Percentiles rank a stretch among this genome's conserved stretches.
Evolutionary conservation across 805 yeast species (phyloP).

Genomic region (Kuraishia borneana): DNA sequence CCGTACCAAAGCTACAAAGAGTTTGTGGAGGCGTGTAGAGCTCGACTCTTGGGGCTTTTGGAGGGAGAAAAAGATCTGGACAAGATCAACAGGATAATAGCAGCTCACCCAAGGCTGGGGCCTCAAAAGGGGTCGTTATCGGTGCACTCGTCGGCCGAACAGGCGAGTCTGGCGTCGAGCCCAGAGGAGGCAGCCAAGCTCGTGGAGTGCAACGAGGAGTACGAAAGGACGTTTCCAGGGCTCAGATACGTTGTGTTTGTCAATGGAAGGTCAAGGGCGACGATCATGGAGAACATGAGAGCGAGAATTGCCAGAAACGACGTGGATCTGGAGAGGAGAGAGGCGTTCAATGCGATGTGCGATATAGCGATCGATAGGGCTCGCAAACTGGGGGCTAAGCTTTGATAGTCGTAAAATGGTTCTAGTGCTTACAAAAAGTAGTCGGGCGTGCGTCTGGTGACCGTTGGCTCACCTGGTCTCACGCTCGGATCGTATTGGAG

Average conservation of each 20-base stretch:
- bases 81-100: slow-evolving; percentile 40
- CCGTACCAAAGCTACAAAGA: background rate
- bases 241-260: slow-evolving; percentile 83
- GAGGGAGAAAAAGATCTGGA: background rate
- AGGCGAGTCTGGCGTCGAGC: slow-evolving; percentile 43
- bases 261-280: slow-evolving; percentile 63
- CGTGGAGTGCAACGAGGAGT: slow-evolving; percentile 39
- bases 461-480: slow-evolving; percentile 97
- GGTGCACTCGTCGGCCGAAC: slow-evolving; percentile 61
- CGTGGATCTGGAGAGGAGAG: slow-evolving; percentile 40
- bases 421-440: slow-evolving; percentile 56
- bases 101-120: slow-evolving; percentile 88
- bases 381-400: slow-evolving; percentile 26
- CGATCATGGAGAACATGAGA: slow-evolving; percentile 53
- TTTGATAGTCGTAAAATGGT: background rate
- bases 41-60: slow-evolving; percentile 17
- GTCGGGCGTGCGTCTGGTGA: slow-evolving; percentile 93
- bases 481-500: slow-evolving; percentile 94
- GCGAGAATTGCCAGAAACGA: slow-evolving; percentile 46
- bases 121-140: slow-evolving; percentile 45
- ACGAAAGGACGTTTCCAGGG: slow-evolving; percentile 39
- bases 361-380: slow-evolving; percentile 81
- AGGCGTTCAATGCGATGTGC: slow-evolving; percentile 82
- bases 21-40: slow-evolving; percentile 36
- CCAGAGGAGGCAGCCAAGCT: slow-evolving; percentile 41